Percentiles rank a stretch among this genome's conserved stretches.
phyloP scores from a whole-genome alignment of 495 filamentous ascomycete genomes.

The Trichoderma gamsii region DNA sequence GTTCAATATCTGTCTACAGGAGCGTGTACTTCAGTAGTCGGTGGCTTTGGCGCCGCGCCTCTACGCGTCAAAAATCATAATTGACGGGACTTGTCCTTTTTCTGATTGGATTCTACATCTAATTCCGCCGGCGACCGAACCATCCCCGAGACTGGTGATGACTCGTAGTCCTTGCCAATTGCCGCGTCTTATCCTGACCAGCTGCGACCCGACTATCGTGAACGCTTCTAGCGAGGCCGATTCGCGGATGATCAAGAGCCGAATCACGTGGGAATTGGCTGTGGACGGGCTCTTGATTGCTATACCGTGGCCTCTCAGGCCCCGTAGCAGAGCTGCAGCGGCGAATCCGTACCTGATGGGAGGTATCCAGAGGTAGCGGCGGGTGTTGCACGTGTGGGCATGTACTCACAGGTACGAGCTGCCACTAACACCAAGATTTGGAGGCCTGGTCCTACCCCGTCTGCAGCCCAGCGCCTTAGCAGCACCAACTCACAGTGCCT shows the following conservation, averaged over 20 bases:
- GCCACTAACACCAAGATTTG: no score
- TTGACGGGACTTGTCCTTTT: no score
- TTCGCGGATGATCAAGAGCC: background rate
- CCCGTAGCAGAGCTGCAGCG: background rate
- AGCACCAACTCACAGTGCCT: no score
- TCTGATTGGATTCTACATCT: background rate
- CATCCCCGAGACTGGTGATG: background rate
- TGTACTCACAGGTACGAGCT: no score
- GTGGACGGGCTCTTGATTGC: background rate
- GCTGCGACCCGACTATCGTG: background rate
- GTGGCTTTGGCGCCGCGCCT: no score
- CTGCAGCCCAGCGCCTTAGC: no score
- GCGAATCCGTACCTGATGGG: background rate
- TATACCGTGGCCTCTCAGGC: background rate
- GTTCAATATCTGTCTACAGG: background rate
- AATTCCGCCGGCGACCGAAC: background rate
- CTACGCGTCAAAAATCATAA: no score
- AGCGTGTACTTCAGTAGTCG: no score
- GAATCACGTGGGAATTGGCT: background rate
- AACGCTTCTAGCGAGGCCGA: background rate
- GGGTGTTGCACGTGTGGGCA: background rate
- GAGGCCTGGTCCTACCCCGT: no score
- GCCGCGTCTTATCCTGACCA: background rate
- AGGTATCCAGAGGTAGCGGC: background rate
- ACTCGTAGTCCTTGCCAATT: background rate